These are phyloP conservation scores for Apiospora marii DNA, from an alignment of 2,329 filamentous ascomycete genomes.

Conservation along the genomic window DNA sequence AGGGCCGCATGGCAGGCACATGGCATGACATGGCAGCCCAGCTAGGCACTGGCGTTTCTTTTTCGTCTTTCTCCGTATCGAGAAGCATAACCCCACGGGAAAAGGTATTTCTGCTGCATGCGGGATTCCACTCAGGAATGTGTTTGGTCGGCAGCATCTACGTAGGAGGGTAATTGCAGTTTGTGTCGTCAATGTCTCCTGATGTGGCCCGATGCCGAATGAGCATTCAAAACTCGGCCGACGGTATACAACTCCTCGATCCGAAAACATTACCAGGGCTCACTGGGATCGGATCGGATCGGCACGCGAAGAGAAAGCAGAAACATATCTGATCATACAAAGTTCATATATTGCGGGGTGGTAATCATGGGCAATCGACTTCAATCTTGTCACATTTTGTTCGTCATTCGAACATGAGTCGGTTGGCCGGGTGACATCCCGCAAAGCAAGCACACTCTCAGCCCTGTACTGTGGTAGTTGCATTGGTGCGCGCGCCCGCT, in stretches of 20 bases:
- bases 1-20: neutral
- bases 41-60: neutral
- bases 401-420: neutral
- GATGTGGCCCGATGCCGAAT: constrained; percentile 18
- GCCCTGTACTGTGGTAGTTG: constrained; percentile 1
- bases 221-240: neutral
- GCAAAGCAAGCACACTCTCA: neutral
- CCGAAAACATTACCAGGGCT: neutral
- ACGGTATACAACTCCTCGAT: neutral
- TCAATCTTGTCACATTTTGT: neutral
- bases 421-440: constrained; percentile 10
- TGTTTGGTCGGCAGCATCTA: neutral
- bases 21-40: neutral
- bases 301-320: neutral
- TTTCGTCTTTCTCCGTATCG: neutral
- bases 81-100: neutral
- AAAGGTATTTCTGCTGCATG: neutral
- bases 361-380: neutral
- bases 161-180: neutral
- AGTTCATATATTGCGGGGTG: neutral
- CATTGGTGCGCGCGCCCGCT: neutral
- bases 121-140: neutral
- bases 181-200: constrained; percentile 18
- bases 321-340: neutral
- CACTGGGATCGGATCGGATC: neutral